A percentile compares a stretch with the other conserved stretches of the same genome.
phyloP scores from a whole-genome alignment of 75 land plant genomes.

The Cryptomeria japonica region DNA sequence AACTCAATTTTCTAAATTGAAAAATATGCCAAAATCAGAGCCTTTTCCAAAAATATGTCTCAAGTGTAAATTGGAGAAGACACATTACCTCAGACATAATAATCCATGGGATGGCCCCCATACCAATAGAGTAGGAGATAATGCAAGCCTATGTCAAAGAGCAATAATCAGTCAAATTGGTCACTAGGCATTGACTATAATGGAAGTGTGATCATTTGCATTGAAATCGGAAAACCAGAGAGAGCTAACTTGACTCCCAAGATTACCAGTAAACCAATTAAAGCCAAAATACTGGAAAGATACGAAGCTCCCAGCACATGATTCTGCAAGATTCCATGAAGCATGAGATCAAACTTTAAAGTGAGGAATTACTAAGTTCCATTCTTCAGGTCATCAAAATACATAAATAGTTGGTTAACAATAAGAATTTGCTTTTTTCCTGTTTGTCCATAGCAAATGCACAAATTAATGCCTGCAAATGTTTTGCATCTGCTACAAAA shows the following conservation, averaged over 20 bases:
- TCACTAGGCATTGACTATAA: neutral
- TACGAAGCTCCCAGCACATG: neutral
- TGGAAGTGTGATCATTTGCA: neutral
- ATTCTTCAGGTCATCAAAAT: neutral
- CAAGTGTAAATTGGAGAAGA: neutral
- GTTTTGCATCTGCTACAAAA: no score
- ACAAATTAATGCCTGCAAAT: slow-evolving; percentile 21
- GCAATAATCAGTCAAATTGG: neutral
- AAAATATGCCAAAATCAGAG: neutral
- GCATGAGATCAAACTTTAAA: neutral
- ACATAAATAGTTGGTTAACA: neutral
- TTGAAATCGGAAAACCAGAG: neutral
- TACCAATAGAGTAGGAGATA: slow-evolving; percentile 31
- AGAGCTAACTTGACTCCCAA: neutral
- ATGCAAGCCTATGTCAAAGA: slow-evolving; percentile 31
- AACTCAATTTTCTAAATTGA: neutral
- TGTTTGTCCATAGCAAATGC: neutral
- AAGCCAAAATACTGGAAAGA: neutral
- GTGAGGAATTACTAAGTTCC: neutral
- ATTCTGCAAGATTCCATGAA: neutral
- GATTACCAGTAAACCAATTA: neutral
- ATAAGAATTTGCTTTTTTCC: neutral
- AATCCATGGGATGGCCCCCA: slow-evolving; percentile 52
- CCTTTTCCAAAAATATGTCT: neutral
- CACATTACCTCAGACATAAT: slow-evolving; percentile 44